Evolutionary conservation across 2,329 filamentous ascomycete species (phyloP).

Genomic region (Penicillium psychrosexuale): DNA sequence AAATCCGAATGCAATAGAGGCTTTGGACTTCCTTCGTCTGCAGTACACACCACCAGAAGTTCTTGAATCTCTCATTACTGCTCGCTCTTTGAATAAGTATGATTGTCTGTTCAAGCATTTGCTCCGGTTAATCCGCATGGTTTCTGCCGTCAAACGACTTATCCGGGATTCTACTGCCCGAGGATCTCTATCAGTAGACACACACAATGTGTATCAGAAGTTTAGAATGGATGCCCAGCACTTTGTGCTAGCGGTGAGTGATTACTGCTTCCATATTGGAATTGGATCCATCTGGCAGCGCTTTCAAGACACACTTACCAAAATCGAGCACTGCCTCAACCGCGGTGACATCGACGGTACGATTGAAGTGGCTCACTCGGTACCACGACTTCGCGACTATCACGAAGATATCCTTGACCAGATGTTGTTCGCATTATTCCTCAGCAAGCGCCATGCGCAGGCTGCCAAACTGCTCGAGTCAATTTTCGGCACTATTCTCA

Average conservation of each 20-base stretch:
- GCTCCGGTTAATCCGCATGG: constrained; percentile 72
- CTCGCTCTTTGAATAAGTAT: constrained; percentile 69
- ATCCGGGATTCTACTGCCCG: constrained; percentile 54
- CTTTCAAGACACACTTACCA: constrained; percentile 65
- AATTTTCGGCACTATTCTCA: constrained; percentile 69
- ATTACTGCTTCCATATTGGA: constrained; percentile 77
- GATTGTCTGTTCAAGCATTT: constrained; percentile 80
- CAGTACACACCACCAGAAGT: constrained; percentile 76
- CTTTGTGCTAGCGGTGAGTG: constrained; percentile 68
- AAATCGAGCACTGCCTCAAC: constrained; percentile 58
- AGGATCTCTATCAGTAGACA: constrained; percentile 30
- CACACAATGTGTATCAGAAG: constrained; percentile 49
- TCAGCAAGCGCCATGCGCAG: constrained; percentile 71
- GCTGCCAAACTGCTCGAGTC: constrained; percentile 71
- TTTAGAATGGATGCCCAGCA: constrained; percentile 77
- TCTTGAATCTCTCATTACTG: constrained; percentile 70
- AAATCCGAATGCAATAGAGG: constrained; percentile 76
- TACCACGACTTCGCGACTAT: constrained; percentile 64
- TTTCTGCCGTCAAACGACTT: constrained; percentile 68
- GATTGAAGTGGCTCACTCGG: constrained; percentile 55
- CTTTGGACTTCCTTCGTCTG: constrained; percentile 87
- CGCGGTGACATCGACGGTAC: constrained; percentile 45
- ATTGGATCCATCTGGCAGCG: constrained; percentile 69
- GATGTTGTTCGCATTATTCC: constrained; percentile 69
- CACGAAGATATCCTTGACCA: constrained; percentile 72